Base-by-base conservation (phyloP, 148 eudicot genomes). In the Fagopyrum tataricum region DNA sequence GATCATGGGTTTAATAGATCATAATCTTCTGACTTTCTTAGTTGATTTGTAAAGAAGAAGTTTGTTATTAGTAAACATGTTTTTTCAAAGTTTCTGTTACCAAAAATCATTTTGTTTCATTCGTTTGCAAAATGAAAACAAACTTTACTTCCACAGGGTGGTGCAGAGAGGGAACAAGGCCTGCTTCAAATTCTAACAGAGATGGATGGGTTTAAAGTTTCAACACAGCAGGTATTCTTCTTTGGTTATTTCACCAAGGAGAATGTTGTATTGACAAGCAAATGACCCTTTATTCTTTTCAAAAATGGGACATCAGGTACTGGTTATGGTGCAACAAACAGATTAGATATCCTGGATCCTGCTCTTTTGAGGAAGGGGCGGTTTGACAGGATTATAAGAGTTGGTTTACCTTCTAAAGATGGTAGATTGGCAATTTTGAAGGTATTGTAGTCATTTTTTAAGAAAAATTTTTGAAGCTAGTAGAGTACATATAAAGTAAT, bases 131-230 rank as follows among this genome's bases (percentile, higher is more conserved):
- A 55, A 17, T 62, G 72, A 71, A 43, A 12, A 31, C 39, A 20
- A 58, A 62, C 66, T 70, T 80, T 39, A 20, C 51, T 46, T 69
- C 51, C 24, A 49, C 77, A 88, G 92, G 98, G 98, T 73, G 97
- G 98, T 74, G 97, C 97, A 39, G 98, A 93, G 79, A 86, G 98
- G 84, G 98, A 93, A 89, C 97, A 93, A 80, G 98, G 98, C 52
- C 79, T 94, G 68, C 96, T 89, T 82, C 98, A 94, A 76, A 89
- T 94, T 80, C 81, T 94, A 43, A 91, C 97, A 2, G 97, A 94
- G 79, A 86, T 94, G 98, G 98, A 94, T 82, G 98, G 98, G 44
- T 94, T 94, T 67, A 89, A 87, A 87, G 96, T 78, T 73, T 79
- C 88, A 70, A 91, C 96, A 44, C 80, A 90, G 67, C 96, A 91